A percentile compares a stretch with the other conserved stretches of the same genome.
These are phyloP conservation scores for Keithomyces neogunnii DNA, from an alignment of 2,329 filamentous ascomycete genomes.

Conservation along the genomic window DNA sequence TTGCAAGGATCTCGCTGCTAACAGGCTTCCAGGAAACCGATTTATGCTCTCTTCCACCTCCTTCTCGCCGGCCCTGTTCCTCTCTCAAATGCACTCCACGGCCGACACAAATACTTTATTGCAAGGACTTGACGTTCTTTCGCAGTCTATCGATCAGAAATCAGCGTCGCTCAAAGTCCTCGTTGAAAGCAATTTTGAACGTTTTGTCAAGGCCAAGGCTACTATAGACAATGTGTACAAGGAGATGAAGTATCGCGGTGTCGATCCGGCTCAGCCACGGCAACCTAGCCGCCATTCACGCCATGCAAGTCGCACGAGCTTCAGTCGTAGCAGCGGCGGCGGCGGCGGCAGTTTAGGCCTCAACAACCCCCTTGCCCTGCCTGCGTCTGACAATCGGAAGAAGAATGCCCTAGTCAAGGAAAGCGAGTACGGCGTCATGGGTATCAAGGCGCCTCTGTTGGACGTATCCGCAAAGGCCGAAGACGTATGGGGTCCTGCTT, in stretches of 20 bases:
- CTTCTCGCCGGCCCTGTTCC: slow-evolving; percentile 85
- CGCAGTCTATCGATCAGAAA: slow-evolving; percentile 92
- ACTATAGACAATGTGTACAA: slow-evolving; percentile 98
- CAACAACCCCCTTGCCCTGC: slow-evolving; percentile 27
- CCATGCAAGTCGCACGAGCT: slow-evolving; percentile 59
- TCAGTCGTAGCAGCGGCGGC: slow-evolving; percentile 42
- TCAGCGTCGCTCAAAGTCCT: slow-evolving; percentile 92
- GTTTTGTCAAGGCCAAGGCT: slow-evolving; percentile 93
- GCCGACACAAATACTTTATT: slow-evolving; percentile 78
- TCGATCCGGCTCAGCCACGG: slow-evolving; percentile 39
- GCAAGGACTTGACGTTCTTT: slow-evolving; percentile 75
- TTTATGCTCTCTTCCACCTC: slow-evolving; percentile 94
- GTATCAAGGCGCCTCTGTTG: slow-evolving; percentile 79
- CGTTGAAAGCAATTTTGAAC: slow-evolving; percentile 96
- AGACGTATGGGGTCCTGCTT: slow-evolving; percentile 91
- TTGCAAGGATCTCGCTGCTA: slow-evolving; percentile 4
- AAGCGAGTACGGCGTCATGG: slow-evolving; percentile 80
- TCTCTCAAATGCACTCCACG: slow-evolving; percentile 82
- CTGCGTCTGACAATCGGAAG: slow-evolving; percentile 50
- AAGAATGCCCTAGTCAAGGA: slow-evolving; percentile 92
- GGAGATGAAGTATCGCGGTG: slow-evolving; percentile 78
- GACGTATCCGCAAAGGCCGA: slow-evolving; percentile 92
- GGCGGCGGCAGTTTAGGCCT: slow-evolving; percentile 26
- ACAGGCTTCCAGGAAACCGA: slow-evolving; percentile 57
- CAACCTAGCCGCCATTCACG: slow-evolving; percentile 48